phyloP scores from a whole-genome alignment of 768 basidiomycete species.

The Chalciporus sphaerocephalus region DNA sequence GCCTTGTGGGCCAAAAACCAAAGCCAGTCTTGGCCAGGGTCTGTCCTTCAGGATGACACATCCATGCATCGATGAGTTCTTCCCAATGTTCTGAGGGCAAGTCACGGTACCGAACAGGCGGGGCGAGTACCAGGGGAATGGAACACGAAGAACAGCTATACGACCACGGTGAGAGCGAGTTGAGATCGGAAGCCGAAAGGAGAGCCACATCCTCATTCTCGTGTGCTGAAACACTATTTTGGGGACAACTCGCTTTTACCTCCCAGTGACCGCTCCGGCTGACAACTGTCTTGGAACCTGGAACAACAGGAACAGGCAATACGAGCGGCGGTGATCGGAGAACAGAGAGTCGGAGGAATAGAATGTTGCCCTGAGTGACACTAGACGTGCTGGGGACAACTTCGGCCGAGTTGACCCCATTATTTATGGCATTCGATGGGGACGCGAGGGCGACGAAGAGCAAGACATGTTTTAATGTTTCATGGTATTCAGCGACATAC shows the following conservation, averaged over 20 bases:
- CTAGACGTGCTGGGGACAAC: slow-evolving; percentile 47
- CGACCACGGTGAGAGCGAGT: slow-evolving; percentile 48
- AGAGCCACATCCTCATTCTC: slow-evolving; percentile 38
- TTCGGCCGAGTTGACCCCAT: slow-evolving; percentile 53
- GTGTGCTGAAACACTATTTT: slow-evolving; percentile 20
- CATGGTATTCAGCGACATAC: slow-evolving; percentile 76
- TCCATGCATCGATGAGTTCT: slow-evolving; percentile 96
- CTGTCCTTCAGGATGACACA: slow-evolving; percentile 88
- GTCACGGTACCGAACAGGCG: slow-evolving; percentile 64
- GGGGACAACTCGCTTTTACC: slow-evolving; percentile 51
- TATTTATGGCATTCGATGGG: slow-evolving; percentile 27
- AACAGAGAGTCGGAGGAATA: slow-evolving; percentile 59
- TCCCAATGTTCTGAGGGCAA: slow-evolving; percentile 97
- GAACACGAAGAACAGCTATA: slow-evolving; percentile 82
- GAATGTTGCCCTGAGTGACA: slow-evolving; percentile 44
- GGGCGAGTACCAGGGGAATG: slow-evolving; percentile 56
- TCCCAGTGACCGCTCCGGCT: slow-evolving; percentile 62
- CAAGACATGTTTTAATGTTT: slow-evolving; percentile 75
- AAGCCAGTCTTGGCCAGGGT: slow-evolving; percentile 54
- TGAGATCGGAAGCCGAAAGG: slow-evolving; percentile 68
- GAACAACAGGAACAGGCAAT: slow-evolving; percentile 51
- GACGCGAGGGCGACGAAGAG: slow-evolving; percentile 53
- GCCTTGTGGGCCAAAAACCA: slow-evolving; percentile 75
- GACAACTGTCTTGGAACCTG: slow-evolving; percentile 59
- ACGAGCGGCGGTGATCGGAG: slow-evolving; percentile 54